Conservation (phyloP, 805 yeast genomes). For the Yarrowia keelungensis region DNA sequence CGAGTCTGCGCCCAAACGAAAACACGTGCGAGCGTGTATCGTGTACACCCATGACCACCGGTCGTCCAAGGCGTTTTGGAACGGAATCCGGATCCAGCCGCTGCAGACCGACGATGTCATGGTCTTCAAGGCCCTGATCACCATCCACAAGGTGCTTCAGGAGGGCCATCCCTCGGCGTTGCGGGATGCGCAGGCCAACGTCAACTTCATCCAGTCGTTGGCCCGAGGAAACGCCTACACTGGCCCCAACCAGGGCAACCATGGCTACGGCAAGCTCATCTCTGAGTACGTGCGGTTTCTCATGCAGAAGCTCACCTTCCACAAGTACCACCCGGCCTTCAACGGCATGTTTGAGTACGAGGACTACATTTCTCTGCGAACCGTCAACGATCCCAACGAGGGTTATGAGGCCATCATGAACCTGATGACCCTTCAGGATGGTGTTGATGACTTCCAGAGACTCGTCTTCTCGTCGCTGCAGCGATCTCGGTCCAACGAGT, state of each 20-base stretch:
- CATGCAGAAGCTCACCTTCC: constrained; percentile 78
- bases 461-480: constrained; percentile 74
- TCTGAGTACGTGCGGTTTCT: constrained; percentile 76
- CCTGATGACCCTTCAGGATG: constrained; percentile 83
- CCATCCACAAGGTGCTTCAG: constrained; percentile 90
- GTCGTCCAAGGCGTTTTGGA: constrained; percentile 84
- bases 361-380: constrained; percentile 85
- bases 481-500: constrained; percentile 66
- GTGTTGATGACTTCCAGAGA: constrained; percentile 77
- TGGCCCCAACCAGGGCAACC: constrained; percentile 39
- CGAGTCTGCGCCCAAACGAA: constrained; percentile 92
- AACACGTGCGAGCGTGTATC: constrained; percentile 94
- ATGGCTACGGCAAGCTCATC: constrained; percentile 71
- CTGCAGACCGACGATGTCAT: constrained; percentile 82
- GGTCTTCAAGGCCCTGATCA: constrained; percentile 81
- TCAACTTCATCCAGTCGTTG: constrained; percentile 77
- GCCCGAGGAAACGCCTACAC: constrained; percentile 52
- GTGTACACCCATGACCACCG: constrained; percentile 97
- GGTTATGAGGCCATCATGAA: constrained; percentile 91
- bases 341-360: constrained; percentile 96
- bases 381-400: constrained; percentile 92
- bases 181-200: constrained; percentile 78
- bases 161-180: constrained; percentile 94
- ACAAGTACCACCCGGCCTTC: constrained; percentile 82
- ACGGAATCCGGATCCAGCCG: constrained; percentile 78